Conservation (phyloP, 495 filamentous ascomycete species). For the Tuber brumale region DNA sequence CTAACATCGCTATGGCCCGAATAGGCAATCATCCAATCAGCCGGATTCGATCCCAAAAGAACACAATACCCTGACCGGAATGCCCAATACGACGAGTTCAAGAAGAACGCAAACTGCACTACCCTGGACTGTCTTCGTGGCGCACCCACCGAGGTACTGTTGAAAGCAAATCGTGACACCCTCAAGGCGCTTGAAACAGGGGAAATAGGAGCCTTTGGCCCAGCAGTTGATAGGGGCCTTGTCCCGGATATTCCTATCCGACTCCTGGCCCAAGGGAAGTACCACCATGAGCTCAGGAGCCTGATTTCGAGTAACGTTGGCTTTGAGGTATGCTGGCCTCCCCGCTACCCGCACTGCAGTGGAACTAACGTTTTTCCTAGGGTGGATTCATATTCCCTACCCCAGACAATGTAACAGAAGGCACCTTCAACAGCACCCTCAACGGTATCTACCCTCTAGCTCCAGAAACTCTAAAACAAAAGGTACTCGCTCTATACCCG, state of each 20-base stretch:
- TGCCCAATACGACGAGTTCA: slow-evolving; percentile 14
- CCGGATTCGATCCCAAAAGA: slow-evolving; percentile 15
- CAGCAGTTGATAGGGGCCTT: slow-evolving; percentile 55
- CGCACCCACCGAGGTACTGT: slow-evolving; percentile 19
- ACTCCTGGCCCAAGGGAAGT: slow-evolving; percentile 53
- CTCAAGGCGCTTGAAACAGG: not conserved
- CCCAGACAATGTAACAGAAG: slow-evolving; percentile 34
- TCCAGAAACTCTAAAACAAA: slow-evolving; percentile 17
- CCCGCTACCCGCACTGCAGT: not conserved
- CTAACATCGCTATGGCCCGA: slow-evolving; percentile 2
- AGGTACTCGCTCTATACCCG: slow-evolving; percentile 44
- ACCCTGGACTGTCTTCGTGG: slow-evolving; percentile 27
- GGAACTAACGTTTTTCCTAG: slow-evolving; percentile 35
- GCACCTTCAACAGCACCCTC: slow-evolving; percentile 38
- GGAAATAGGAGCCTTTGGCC: slow-evolving; percentile 46
- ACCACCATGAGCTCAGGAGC: slow-evolving; percentile 51
- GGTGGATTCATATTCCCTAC: slow-evolving; percentile 38
- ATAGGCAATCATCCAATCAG: slow-evolving; percentile 36
- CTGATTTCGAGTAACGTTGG: slow-evolving; percentile 45
- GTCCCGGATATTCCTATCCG: slow-evolving; percentile 53
- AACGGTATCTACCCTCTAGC: slow-evolving; percentile 18
- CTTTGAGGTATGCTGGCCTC: slow-evolving; percentile 34
- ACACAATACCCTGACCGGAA: not conserved
- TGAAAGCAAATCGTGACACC: slow-evolving; percentile 10
- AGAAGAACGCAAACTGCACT: slow-evolving; percentile 23